Conservation (phyloP, 2,329 filamentous ascomycete species). For the Nannizziopsis barbatae region DNA sequence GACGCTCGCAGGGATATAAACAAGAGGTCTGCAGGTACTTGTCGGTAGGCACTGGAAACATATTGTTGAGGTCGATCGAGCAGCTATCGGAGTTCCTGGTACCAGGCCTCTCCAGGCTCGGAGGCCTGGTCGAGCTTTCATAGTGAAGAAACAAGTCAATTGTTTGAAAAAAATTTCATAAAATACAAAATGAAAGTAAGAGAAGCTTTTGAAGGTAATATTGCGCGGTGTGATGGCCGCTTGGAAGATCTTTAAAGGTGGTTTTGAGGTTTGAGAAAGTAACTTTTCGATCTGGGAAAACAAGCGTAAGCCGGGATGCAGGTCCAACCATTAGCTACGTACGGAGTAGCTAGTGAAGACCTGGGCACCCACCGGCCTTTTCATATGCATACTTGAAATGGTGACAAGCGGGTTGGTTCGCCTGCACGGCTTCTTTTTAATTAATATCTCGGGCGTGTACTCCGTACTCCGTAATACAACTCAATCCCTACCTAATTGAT, state of each 20-base stretch:
- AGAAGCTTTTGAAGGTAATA: neutral
- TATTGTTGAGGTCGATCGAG: slow-evolving; percentile 24
- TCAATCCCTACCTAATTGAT: no score
- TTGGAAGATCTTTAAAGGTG: neutral
- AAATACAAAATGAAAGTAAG: neutral
- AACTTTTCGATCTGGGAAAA: slow-evolving; percentile 6
- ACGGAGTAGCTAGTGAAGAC: no score
- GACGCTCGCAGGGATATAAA: slow-evolving; percentile 16
- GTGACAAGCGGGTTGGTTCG: no score
- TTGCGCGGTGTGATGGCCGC: neutral
- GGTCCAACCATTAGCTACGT: neutral
- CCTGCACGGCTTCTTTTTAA: no score
- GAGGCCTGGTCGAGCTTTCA: slow-evolving; percentile 15
- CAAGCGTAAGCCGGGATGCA: neutral
- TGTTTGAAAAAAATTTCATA: neutral
- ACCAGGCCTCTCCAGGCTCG: slow-evolving; percentile 13
- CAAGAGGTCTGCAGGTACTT: slow-evolving; percentile 23
- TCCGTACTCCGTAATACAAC: no score
- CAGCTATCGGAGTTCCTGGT: slow-evolving; percentile 11
- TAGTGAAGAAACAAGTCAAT: slow-evolving; percentile 1
- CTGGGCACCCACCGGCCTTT: no score
- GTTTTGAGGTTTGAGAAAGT: slow-evolving; percentile 3
- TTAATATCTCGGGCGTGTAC: no score
- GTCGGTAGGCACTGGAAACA: slow-evolving; percentile 33
- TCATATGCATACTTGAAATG: no score